These are phyloP conservation scores for Mrakia blollopis DNA, from an alignment of 768 basidiomycete species.

Conservation along the genomic window DNA sequence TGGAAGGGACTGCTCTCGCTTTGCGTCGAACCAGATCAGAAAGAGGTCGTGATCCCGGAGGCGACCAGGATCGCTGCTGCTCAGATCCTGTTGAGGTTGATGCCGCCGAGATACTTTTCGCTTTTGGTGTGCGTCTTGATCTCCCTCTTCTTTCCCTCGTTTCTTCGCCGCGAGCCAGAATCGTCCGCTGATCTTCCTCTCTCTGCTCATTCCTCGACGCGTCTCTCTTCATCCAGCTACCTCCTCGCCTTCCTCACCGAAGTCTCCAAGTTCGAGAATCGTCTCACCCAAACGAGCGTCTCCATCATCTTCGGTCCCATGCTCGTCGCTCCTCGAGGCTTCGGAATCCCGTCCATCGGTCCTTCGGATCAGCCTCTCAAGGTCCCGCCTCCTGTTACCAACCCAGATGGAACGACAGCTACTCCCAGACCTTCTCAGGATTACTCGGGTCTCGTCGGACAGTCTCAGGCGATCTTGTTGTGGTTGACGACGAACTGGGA, in stretches of 20 bases:
- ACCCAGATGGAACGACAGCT: not conserved
- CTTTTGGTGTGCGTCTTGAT: not conserved
- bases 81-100: slow-evolving; percentile 4
- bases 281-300: not conserved
- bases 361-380: not conserved
- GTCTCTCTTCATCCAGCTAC: not conserved
- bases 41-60: not conserved
- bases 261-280: slow-evolving; percentile 9
- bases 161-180: no score
- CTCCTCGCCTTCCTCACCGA: slow-evolving; percentile 18
- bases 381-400: not conserved
- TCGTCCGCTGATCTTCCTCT: no score
- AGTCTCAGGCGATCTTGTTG: not conserved
- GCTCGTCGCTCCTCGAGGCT: slow-evolving; percentile 5
- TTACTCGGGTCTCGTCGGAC: not conserved
- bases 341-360: slow-evolving; percentile 4
- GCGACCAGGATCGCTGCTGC: slow-evolving; percentile 9
- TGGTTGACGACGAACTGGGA: slow-evolving; percentile 15
- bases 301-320: slow-evolving; percentile 15
- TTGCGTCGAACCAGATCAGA: slow-evolving; percentile 5
- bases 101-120: slow-evolving; percentile 3
- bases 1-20: not conserved
- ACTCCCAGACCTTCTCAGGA: slow-evolving; percentile 8
- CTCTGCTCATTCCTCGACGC: not conserved
- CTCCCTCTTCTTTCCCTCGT: no score